A percentile compares a stretch with the other conserved stretches of the same genome.
Conservation (phyloP, 306 rosid species). For the Hippophae rhamnoides region DNA sequence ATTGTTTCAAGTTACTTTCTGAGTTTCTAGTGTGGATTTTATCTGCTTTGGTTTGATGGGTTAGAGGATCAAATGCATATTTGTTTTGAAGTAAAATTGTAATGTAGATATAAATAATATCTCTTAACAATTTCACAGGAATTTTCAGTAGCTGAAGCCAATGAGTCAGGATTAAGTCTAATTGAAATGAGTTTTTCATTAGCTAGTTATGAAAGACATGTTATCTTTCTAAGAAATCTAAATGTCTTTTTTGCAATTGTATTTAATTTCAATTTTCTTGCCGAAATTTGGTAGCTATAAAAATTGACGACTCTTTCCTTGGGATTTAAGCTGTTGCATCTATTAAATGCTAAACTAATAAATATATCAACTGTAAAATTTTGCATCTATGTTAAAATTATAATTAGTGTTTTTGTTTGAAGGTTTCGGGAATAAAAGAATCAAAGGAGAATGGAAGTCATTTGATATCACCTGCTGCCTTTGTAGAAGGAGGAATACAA, state of each 20-base stretch:
- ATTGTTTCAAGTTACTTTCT: too few relatives aligned
- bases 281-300: not conserved
- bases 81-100: too few relatives aligned
- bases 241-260: not conserved
- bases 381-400: constrained; percentile 12
- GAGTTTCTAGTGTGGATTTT: too few relatives aligned
- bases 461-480: constrained; percentile 73
- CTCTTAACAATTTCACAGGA: not conserved
- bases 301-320: constrained; percentile 7
- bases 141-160: not conserved
- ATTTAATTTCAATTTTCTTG: not conserved
- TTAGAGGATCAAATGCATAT: too few relatives aligned
- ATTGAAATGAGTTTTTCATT: constrained; percentile 6
- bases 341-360: not conserved
- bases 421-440: constrained; percentile 48
- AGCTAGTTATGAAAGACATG: not conserved
- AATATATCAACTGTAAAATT: not conserved
- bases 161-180: constrained; percentile 7
- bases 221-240: not conserved
- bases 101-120: not conserved
- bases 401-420: constrained; percentile 13
- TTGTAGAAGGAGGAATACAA: constrained; percentile 96
- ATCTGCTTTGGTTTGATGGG: too few relatives aligned
- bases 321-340: not conserved
- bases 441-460: constrained; percentile 36